Evolutionary conservation across 129 eudicot genomes (phyloP).

Genomic region (Oenanthe sinensis): DNA sequence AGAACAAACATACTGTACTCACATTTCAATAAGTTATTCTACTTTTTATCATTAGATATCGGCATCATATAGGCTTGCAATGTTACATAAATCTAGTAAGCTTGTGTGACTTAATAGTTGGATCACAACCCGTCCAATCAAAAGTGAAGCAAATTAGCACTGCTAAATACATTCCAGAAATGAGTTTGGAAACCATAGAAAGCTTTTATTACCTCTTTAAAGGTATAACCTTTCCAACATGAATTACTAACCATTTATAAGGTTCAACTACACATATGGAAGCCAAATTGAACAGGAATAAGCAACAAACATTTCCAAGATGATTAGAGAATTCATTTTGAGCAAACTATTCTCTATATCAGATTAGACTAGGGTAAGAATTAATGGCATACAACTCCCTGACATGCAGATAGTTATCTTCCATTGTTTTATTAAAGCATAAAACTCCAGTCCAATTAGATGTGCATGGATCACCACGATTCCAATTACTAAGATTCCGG

Average conservation of each 20-base stretch:
- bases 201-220: not conserved
- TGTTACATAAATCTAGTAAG: not conserved
- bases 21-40: not conserved
- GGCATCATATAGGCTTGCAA: not conserved
- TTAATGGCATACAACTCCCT: conserved; percentile 55
- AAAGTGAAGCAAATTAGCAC: not conserved
- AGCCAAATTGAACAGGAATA: not conserved
- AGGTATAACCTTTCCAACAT: not conserved
- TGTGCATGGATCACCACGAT: conserved; percentile 68
- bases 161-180: not conserved
- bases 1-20: not conserved
- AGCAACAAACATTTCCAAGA: not conserved
- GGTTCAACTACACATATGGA: not conserved
- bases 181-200: not conserved
- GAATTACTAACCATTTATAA: not conserved
- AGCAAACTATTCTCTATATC: not conserved
- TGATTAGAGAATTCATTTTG: not conserved
- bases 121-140: not conserved
- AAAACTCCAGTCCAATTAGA: conserved; percentile 82
- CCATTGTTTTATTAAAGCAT: conserved; percentile 50
- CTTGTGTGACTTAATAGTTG: not conserved
- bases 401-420: conserved; percentile 68
- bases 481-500: conserved; percentile 47
- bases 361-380: not conserved
- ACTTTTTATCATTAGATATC: not conserved